These are phyloP conservation scores for Scedosporium boydii DNA, from an alignment of 2,329 filamentous ascomycete species.

Conservation along the genomic window DNA sequence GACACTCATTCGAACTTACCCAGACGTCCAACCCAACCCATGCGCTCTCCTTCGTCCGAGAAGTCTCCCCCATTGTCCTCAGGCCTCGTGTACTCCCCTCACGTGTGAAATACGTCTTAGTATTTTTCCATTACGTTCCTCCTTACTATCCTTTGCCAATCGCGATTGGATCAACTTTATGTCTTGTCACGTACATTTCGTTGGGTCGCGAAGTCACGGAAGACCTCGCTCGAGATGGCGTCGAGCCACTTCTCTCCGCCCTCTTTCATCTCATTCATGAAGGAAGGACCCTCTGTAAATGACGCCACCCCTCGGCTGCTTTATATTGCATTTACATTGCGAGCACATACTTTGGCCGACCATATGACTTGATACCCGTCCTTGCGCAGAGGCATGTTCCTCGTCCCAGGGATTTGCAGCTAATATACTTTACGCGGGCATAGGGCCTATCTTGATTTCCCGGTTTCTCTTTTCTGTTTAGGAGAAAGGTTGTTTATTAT, in stretches of 20 bases:
- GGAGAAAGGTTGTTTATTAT: not conserved
- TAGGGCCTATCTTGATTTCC: not conserved
- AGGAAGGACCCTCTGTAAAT: not conserved
- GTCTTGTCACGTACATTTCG: not conserved
- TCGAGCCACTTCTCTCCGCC: not conserved
- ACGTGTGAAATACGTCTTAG: not conserved
- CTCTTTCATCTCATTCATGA: not conserved
- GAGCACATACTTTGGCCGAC: not conserved
- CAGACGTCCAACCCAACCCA: not conserved
- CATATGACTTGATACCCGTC: not conserved
- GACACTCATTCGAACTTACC: not conserved
- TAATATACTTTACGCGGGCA: too few relatives aligned
- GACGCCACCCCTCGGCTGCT: not conserved
- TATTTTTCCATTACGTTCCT: not conserved
- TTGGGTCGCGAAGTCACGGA: not conserved
- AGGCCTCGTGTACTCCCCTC: not conserved
- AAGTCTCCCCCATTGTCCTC: not conserved
- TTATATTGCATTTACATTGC: constrained; percentile 1
- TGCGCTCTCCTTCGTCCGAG: not conserved
- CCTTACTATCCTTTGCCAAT: not conserved
- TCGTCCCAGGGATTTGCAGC: not conserved
- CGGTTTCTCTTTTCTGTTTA: not conserved
- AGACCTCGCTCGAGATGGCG: not conserved
- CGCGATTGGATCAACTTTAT: not conserved
- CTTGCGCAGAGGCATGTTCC: not conserved